These are phyloP conservation scores for Blepharisma undulans DNA, from an alignment of 169 alveolate genomes.

Conservation along the genomic window DNA sequence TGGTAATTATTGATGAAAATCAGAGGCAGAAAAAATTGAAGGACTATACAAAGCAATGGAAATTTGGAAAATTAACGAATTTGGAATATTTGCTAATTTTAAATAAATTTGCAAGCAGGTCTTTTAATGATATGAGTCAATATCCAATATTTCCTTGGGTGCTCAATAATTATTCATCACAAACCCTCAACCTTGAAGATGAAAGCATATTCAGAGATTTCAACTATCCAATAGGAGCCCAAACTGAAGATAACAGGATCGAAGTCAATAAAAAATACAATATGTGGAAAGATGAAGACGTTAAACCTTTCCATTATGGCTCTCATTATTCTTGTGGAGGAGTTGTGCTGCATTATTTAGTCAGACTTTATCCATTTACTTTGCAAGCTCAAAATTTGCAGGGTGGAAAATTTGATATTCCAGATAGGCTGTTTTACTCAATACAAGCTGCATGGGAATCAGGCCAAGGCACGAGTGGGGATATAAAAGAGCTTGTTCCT, in stretches of 20 bases:
- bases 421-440: conserved; percentile 72
- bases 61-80: conserved; percentile 70
- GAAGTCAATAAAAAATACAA: background rate
- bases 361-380: conserved; percentile 74
- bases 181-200: conserved; percentile 66
- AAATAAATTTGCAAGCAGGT: conserved; percentile 93
- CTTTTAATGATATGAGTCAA: conserved; percentile 93
- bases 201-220: conserved; percentile 87
- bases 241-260: conserved; percentile 60
- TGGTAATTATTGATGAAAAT: background rate
- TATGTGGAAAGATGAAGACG: conserved; percentile 22
- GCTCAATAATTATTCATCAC: conserved; percentile 81
- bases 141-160: conserved; percentile 99
- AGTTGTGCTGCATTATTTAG: conserved; percentile 66
- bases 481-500: conserved; percentile 77
- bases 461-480: conserved; percentile 67
- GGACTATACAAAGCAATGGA: background rate
- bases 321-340: conserved; percentile 80
- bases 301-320: conserved; percentile 62
- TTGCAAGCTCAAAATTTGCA: conserved; percentile 67
- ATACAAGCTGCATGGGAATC: conserved; percentile 59
- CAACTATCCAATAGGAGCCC: conserved; percentile 92
- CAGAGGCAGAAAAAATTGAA: background rate
- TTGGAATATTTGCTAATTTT: conserved; percentile 93
- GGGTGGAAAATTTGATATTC: conserved; percentile 69